Percentiles rank a stretch among this genome's conserved stretches.
Conservation (phyloP, 495 filamentous ascomycete genomes). For the Penicillium diatomitis region DNA sequence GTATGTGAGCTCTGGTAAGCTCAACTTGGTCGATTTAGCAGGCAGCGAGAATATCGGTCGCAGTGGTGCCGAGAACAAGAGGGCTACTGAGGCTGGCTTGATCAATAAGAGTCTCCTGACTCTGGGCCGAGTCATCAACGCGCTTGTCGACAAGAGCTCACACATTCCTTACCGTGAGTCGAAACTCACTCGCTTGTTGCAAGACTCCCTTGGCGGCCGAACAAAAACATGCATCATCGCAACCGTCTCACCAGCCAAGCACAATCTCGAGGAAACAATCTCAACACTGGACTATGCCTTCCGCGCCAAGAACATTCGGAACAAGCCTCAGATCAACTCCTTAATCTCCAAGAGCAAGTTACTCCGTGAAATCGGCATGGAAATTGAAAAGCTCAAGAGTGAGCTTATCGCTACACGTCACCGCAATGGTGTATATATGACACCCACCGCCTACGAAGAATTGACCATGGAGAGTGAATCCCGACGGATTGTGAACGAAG, state of each 20-base stretch:
- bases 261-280: slow-evolving; percentile 94
- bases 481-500: slow-evolving; percentile 81
- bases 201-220: slow-evolving; percentile 90
- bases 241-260: slow-evolving; percentile 86
- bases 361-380: slow-evolving; percentile 79
- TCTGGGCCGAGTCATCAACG: slow-evolving; percentile 93
- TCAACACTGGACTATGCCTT: slow-evolving; percentile 97
- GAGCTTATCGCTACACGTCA: slow-evolving; percentile 90
- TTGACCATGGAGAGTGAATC: slow-evolving; percentile 87
- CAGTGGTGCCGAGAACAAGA: slow-evolving; percentile 94
- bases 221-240: slow-evolving; percentile 99
- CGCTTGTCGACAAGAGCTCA: slow-evolving; percentile 77
- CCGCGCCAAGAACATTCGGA: slow-evolving; percentile 94
- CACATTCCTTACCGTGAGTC: slow-evolving; percentile 97
- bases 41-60: slow-evolving; percentile 96
- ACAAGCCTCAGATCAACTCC: slow-evolving; percentile 92
- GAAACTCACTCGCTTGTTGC: slow-evolving; percentile 86
- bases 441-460: slow-evolving; percentile 74
- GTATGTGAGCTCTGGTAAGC: slow-evolving; percentile 83
- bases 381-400: slow-evolving; percentile 88
- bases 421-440: slow-evolving; percentile 89
- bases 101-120: slow-evolving; percentile 98
- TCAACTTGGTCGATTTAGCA: slow-evolving; percentile 93
- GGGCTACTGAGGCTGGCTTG: slow-evolving; percentile 86
- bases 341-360: slow-evolving; percentile 86